Evolutionary conservation across 805 yeast genomes (phyloP).

Genomic region (Metschnikowia shivogae): DNA sequence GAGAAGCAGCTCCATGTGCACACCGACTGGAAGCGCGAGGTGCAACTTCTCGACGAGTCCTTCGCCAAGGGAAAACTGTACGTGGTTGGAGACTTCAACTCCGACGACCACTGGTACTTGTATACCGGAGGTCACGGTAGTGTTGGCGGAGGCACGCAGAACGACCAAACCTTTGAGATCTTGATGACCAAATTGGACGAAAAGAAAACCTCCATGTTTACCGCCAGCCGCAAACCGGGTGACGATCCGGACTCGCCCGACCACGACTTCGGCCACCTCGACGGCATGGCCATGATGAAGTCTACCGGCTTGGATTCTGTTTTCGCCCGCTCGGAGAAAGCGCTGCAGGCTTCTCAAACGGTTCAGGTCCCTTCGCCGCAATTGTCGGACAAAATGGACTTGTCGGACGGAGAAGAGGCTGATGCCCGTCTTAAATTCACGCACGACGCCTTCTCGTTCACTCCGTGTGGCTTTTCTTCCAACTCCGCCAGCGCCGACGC

Average conservation of each 20-base stretch:
- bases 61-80: slow-evolving; percentile 63
- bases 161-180: slow-evolving; percentile 79
- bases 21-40: slow-evolving; percentile 80
- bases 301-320: slow-evolving; percentile 60
- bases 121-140: slow-evolving; percentile 55
- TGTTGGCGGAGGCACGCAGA: slow-evolving; percentile 4
- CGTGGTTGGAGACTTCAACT: slow-evolving; percentile 69
- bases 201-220: slow-evolving; percentile 53
- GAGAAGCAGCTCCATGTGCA: slow-evolving; percentile 77
- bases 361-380: slow-evolving; percentile 35
- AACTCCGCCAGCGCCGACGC: slow-evolving; percentile 62
- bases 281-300: slow-evolving; percentile 68
- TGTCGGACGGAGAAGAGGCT: slow-evolving; percentile 16
- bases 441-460: slow-evolving; percentile 85
- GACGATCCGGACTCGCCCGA: slow-evolving; percentile 40
- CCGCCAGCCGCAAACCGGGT: slow-evolving; percentile 47
- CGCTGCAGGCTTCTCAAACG: background rate
- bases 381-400: slow-evolving; percentile 25
- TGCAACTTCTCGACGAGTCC: slow-evolving; percentile 58
- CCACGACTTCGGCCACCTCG: slow-evolving; percentile 72
- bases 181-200: slow-evolving; percentile 83
- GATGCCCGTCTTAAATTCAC: slow-evolving; percentile 31
- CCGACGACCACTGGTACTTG: slow-evolving; percentile 87
- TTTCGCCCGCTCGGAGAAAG: slow-evolving; percentile 23
- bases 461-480: slow-evolving; percentile 94